Evolutionary conservation across 2,329 filamentous ascomycete genomes (phyloP).

Genomic region (Colletotrichum echinochloae): DNA sequence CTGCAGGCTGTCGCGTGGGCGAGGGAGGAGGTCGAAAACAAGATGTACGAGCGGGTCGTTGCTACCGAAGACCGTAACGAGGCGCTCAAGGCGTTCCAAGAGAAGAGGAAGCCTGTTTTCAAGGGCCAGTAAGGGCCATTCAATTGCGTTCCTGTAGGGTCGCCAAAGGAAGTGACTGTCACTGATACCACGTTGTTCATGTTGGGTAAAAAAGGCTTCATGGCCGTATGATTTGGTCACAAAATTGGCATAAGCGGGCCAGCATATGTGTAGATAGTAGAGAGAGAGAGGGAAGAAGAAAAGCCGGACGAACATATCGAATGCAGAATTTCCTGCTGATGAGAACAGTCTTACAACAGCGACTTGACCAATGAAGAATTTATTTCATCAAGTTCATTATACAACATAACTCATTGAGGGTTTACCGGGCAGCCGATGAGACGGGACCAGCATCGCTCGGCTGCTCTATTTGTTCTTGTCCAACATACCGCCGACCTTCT

Average conservation of each 20-base stretch:
- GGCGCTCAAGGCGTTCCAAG: slow-evolving; percentile 84
- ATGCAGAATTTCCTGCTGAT: no score
- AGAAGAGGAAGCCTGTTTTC: slow-evolving; percentile 71
- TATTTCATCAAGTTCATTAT: not conserved
- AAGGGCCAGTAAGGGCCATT: slow-evolving; percentile 57
- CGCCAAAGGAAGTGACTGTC: not conserved
- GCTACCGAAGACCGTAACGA: slow-evolving; percentile 88
- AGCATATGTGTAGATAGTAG: not conserved
- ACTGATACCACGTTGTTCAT: not conserved
- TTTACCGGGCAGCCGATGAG: not conserved
- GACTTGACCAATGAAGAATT: no score
- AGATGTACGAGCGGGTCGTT: slow-evolving; percentile 86
- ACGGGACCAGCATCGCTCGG: not conserved
- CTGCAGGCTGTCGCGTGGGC: slow-evolving; percentile 82
- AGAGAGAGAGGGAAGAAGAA: not conserved
- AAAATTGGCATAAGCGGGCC: not conserved
- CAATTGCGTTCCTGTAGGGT: not conserved
- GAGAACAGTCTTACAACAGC: no score
- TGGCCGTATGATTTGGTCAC: not conserved
- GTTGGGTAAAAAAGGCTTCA: not conserved
- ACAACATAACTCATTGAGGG: not conserved
- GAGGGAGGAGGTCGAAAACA: slow-evolving; percentile 83
- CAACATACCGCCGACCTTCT: slow-evolving; percentile 1
- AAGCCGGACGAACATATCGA: no score
- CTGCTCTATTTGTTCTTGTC: slow-evolving; percentile 1